Evolutionary conservation across 179 eudicot species (phyloP), one percentile per base, ranked within the genome.

Genomic region (Dionaea muscipula): DNA sequence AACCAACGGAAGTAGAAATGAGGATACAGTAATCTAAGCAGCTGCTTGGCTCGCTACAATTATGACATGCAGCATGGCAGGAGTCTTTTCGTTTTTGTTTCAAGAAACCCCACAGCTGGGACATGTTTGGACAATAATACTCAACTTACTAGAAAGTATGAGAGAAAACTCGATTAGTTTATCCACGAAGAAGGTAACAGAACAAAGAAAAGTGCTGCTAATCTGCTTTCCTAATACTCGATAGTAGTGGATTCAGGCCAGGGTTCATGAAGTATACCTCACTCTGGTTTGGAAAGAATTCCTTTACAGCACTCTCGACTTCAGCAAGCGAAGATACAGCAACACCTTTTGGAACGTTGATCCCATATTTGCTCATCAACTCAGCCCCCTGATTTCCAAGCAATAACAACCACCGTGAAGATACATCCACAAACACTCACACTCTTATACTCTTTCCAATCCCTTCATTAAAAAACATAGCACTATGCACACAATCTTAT

Each of bases 311-410:
- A 65, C 81, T 84, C 45, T 50, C 75, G 56, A 86, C 66, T 69
- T 86, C 94, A 28, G 75, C 77, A 13, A 80, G 35, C 4, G 95
- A 79, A 55, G 84, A 68, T 59, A 71, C 69, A 6, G 97, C 97
- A n/a, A 77, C 75, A 60, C 97, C 95, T 68, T 73, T 86, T 0
- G 97, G 97, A 36, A 90, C 95, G 72, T 90, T 90, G 49, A 84
- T 66, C 17, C 97, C 97, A 52, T 73, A 68, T 56, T 86, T 90
- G 66, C 82, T 55, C 95, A 90, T 90, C 67, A 90, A 62, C 60
- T 90, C 97, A 57, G 97, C 95, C 28, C 95, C 95, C 97, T 90
- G 66, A 26, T 51, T 49, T 56, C 56, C 63, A 7, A 18, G 22
- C 20, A 43, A 43, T n/a, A 4, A 18, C 47, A 39, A 39, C 44